Percentiles rank a stretch among this genome's conserved stretches.
phyloP scores from a whole-genome alignment of 345 rosid species.

The Euclidium syriacum region DNA sequence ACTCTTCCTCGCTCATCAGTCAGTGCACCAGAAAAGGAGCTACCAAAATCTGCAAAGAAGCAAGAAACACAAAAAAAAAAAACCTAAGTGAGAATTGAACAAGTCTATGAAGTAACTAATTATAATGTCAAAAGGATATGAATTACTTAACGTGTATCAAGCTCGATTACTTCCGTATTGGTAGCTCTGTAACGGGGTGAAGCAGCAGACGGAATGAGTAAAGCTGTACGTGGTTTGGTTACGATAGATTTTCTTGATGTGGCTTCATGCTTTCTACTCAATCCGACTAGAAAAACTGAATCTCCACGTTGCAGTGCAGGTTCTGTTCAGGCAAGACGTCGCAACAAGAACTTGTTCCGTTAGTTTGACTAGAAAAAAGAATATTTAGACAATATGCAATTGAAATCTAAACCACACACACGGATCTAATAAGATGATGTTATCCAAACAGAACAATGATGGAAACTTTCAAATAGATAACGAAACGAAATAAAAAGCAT shows the following conservation, averaged over 20 bases:
- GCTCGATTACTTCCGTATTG: constrained; percentile 93
- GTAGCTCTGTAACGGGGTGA: constrained; percentile 93
- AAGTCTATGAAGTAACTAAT: background rate
- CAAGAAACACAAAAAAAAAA: no score
- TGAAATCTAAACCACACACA: background rate
- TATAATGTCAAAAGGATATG: constrained; percentile 8
- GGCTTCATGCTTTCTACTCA: constrained; percentile 85
- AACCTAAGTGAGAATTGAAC: constrained; percentile 1
- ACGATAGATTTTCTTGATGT: constrained; percentile 88
- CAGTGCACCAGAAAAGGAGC: constrained; percentile 90
- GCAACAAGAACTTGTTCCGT: background rate
- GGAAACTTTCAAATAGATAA: constrained; percentile 2
- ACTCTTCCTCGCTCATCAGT: constrained; percentile 87
- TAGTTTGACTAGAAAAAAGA: background rate
- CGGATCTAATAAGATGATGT: background rate
- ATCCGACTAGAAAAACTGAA: constrained; percentile 83
- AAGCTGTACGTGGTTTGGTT: constrained; percentile 85
- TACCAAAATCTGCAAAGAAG: constrained; percentile 74
- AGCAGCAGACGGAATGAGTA: constrained; percentile 84
- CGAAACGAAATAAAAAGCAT: background rate
- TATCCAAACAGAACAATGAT: constrained; percentile 1
- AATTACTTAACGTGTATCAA: constrained; percentile 71
- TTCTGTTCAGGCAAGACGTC: constrained; percentile 38
- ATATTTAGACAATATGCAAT: background rate
- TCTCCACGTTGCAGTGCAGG: constrained; percentile 88